Evolutionary conservation across 2,329 filamentous ascomycete genomes (phyloP), one percentile per base, ranked within the genome.

Genomic region (Corinectria fuckeliana): DNA sequence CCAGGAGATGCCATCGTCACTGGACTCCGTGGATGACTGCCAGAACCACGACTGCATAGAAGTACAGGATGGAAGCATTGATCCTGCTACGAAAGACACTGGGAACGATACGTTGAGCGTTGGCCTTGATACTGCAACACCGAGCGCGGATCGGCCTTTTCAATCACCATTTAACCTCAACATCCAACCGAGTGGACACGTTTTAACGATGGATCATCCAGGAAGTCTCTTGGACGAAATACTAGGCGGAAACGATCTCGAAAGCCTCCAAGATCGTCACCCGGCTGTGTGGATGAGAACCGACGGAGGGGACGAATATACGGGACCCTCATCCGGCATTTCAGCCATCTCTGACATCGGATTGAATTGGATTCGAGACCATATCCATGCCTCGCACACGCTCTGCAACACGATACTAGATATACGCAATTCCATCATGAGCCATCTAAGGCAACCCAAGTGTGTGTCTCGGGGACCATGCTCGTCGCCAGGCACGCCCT

Each of bases 271-370:
- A 50, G 26, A 11, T 9, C 10, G 8, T 2, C 25, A 34, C 21
- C 50, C 28, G 3, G 49, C 56, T 6, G 13, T 58, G 13, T 58
- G 50, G 56, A 53, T 58, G 36, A 16, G 56, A 2, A 9, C 14
- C 4, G 26, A 20, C 10, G 41, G 50, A 6, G 56, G 56, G 2
- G 50, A 58, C 20, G 56, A 58, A 11, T 58, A 58, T 36, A 58
- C 56, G 1, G 56, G 56, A 11, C 56, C 56, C 4, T 58, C 56
- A 14, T 58, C 56, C 3, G 56, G 56, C 16, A 50, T 54, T 8
- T 41, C 42, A 4, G 32, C 34, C 10, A 45, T 58, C 9, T 58
- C 56, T 1, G 56, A 58, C 20, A 1, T 50, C 5, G 56, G 56
- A 11, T n/a, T 58, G 26, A 21, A 42, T 3, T 58, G 56, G 56